A percentile compares a stretch with the other conserved stretches of the same genome.
phyloP scores from a whole-genome alignment of 441 rosid genomes.

The Capsella rubella region DNA sequence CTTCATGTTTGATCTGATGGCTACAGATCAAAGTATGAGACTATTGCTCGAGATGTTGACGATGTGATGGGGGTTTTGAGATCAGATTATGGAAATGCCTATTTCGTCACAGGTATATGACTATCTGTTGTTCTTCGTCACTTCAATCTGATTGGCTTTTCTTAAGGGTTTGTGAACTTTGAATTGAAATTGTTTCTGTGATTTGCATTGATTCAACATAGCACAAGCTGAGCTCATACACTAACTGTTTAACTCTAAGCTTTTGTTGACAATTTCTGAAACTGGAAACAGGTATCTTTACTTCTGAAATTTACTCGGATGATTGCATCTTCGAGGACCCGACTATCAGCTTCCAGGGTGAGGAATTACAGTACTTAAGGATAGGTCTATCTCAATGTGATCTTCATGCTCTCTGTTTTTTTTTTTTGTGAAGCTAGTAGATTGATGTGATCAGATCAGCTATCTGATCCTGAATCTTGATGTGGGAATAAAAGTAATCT shows the following conservation, averaged over 20 bases:
- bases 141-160: background rate
- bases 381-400: conserved; percentile 7
- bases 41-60: conserved; percentile 51
- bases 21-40: conserved; percentile 36
- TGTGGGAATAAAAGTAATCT: conserved; percentile 11
- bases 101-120: conserved; percentile 80
- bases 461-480: conserved; percentile 22
- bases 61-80: conserved; percentile 61
- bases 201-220: background rate
- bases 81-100: conserved; percentile 78
- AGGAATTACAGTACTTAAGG: conserved; percentile 20
- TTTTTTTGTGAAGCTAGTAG: background rate
- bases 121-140: background rate
- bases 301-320: conserved; percentile 63
- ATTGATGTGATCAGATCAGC: conserved; percentile 21
- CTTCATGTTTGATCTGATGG: conserved; percentile 12
- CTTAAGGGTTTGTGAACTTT: background rate
- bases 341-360: conserved; percentile 81
- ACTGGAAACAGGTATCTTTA: conserved; percentile 63
- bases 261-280: background rate
- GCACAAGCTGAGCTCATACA: conserved; percentile 1
- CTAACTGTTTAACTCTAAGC: background rate
- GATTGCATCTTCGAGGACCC: conserved; percentile 91
- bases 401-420: conserved; percentile 21
- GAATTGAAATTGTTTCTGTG: background rate